These are phyloP conservation scores for Metschnikowia colocasiae DNA, from an alignment of 805 yeast genomes.

Conservation along the genomic window DNA sequence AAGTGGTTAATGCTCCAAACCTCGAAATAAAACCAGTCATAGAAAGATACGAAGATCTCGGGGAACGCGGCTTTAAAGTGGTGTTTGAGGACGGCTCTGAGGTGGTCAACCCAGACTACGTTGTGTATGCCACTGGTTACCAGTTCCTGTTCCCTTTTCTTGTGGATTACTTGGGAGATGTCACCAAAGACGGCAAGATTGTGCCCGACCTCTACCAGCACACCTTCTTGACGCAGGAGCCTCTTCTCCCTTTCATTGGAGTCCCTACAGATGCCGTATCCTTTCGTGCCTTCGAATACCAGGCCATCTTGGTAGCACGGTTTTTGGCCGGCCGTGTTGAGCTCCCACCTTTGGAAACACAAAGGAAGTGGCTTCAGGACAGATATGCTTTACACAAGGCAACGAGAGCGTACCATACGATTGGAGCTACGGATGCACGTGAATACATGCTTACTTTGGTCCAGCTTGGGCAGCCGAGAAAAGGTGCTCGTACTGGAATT, in stretches of 20 bases:
- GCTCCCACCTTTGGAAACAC: conserved; percentile 48
- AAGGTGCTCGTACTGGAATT: not conserved
- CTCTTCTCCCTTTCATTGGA: conserved; percentile 61
- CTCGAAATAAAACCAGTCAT: conserved; percentile 26
- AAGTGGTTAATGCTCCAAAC: conserved; percentile 14
- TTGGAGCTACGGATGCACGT: conserved; percentile 30
- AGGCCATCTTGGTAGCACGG: conserved; percentile 62
- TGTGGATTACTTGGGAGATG: conserved; percentile 39
- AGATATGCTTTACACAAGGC: conserved; percentile 42
- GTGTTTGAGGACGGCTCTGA: conserved; percentile 47
- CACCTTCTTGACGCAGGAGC: conserved; percentile 53
- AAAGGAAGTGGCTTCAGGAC: conserved; percentile 40
- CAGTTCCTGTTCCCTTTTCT: conserved; percentile 63
- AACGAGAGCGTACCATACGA: conserved; percentile 42
- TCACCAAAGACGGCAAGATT: conserved; percentile 32
- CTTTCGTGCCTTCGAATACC: conserved; percentile 57
- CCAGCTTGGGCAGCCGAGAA: conserved; percentile 16
- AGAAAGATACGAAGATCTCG: conserved; percentile 19
- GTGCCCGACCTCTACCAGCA: conserved; percentile 56
- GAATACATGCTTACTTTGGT: conserved; percentile 23
- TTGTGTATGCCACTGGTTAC: conserved; percentile 77
- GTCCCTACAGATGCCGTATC: conserved; percentile 61
- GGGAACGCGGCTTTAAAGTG: conserved; percentile 31
- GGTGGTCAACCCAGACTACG: conserved; percentile 47
- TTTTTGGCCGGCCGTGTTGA: conserved; percentile 53